Base-by-base conservation (phyloP, 2,329 filamentous ascomycete genomes). In the Monosporascus sp. region DNA sequence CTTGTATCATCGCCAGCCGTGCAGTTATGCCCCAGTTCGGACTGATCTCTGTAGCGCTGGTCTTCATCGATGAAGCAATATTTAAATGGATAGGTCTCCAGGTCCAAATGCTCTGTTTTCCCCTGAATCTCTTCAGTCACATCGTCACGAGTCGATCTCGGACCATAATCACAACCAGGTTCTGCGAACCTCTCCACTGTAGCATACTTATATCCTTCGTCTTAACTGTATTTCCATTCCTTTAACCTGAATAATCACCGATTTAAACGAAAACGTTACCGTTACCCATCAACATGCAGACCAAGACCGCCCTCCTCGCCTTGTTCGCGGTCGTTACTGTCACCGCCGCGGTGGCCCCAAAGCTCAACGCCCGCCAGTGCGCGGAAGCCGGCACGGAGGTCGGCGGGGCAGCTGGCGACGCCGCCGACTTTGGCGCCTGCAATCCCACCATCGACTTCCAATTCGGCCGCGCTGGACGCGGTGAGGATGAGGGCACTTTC, bases 401-500 rank as follows among this genome's bases (percentile, higher is more conserved):
- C n/a, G n/a, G n/a, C n/a, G n/a, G n/a, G n/a, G n/a, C n/a, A n/a
- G n/a, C n/a, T n/a, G n/a, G n/a, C 48, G 61, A 58, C 17, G 74
- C 68, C 2, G 72, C 74, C 24, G 75, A 80, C 65, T 80, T 81
- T 55, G 78, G 78, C 45, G 61, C 63, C 22, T 81, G 78, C 65
- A 69, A 63, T 4, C 79, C 79, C 14, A 76, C 73, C 26, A 80
- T 80, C 62, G 77, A 83, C 67, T 84, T 83, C 70, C 74, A 80
- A 61, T 73, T 75, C 46, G 82, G 81, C 16, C 77, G 79, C 1
- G 61, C 71, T 48, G 76, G 76, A 19, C 80, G 82, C 52, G 66
- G 73, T 8, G 69, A 73, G 27, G 69, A 69, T 49, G 81, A 83
- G 65, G 79, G 76, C 61, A 83, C 81, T 45, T 86, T 85, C 76